Evolutionary conservation across 306 rosid genomes (phyloP).

Genomic region (Medicago lupulina): DNA sequence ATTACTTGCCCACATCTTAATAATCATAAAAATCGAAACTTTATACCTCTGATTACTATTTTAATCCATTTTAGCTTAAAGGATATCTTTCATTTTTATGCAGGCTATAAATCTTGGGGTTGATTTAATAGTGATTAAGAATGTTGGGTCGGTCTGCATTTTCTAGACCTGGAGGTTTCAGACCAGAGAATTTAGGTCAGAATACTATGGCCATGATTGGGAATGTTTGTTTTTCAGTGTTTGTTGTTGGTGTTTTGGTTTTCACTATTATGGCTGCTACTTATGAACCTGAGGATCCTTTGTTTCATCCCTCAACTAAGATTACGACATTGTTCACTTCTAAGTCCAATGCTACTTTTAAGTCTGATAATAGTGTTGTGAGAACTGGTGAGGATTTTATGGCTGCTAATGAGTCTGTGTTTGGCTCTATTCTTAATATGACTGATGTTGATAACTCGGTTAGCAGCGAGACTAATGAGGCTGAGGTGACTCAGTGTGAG

Average conservation of each 20-base stretch:
- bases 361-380: slow-evolving; percentile 78
- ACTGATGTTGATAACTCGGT: slow-evolving; percentile 64
- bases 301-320: slow-evolving; percentile 94
- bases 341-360: slow-evolving; percentile 92
- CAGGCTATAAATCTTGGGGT: slow-evolving; percentile 38
- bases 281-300: slow-evolving; percentile 95
- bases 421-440: slow-evolving; percentile 65
- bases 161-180: slow-evolving; percentile 68
- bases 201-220: slow-evolving; percentile 85
- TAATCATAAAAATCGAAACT: slow-evolving; percentile 48
- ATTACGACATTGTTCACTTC: slow-evolving; percentile 88
- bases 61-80: slow-evolving; percentile 45
- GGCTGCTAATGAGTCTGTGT: slow-evolving; percentile 80
- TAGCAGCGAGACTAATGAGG: slow-evolving; percentile 33
- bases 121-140: slow-evolving; percentile 30
- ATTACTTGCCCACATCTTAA: slow-evolving; percentile 13
- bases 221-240: slow-evolving; percentile 85
- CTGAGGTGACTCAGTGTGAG: slow-evolving; percentile 51
- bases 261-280: slow-evolving; percentile 96
- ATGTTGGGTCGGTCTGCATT: slow-evolving; percentile 67
- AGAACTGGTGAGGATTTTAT: slow-evolving; percentile 96
- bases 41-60: slow-evolving; percentile 22
- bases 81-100: slow-evolving; percentile 48
- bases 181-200: slow-evolving; percentile 89
- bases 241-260: slow-evolving; percentile 84